These are phyloP conservation scores for Aegilops speltoides DNA, from an alignment of 176 grass and related monocot genomes.

Conservation along the genomic window DNA sequence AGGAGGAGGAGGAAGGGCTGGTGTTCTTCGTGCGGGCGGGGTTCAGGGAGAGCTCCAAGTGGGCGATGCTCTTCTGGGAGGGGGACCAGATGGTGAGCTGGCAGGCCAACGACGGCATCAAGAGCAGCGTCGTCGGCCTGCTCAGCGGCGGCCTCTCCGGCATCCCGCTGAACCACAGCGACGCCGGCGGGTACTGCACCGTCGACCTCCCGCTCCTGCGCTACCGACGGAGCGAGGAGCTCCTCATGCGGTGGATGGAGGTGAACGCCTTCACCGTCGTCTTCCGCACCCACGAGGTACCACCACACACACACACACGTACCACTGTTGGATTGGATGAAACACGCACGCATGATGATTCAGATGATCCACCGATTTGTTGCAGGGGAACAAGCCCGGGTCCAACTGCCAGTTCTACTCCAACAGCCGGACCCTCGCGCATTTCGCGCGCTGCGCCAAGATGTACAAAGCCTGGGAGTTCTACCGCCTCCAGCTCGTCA, in stretches of 20 bases:
- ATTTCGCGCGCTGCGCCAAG: conserved; percentile 88
- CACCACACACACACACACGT: too few species aligned
- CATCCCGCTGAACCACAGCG: conserved; percentile 93
- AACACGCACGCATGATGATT: not conserved
- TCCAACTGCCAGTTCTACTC: conserved; percentile 92
- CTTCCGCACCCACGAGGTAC: conserved; percentile 89
- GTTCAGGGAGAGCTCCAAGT: conserved; percentile 72
- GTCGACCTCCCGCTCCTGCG: conserved; percentile 80
- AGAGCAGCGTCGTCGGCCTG: conserved; percentile 91
- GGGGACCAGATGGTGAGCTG: conserved; percentile 99
- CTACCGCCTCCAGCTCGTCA: conserved; percentile 67
- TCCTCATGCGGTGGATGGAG: conserved; percentile 89
- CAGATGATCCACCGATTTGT: not conserved
- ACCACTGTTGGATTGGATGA: too few species aligned
- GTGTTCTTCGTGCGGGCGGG: conserved; percentile 92
- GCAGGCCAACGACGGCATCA: conserved; percentile 93
- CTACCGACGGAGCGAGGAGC: conserved; percentile 83
- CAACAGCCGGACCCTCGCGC: conserved; percentile 48
- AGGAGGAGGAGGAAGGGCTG: conserved; percentile 44
- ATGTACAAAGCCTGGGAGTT: conserved; percentile 93
- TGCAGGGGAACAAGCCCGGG: conserved; percentile 70
- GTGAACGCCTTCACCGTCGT: conserved; percentile 83
- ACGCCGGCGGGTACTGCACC: conserved; percentile 84
- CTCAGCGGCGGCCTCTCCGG: conserved; percentile 90
- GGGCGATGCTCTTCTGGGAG: conserved; percentile 98